Evolutionary conservation across 768 basidiomycete genomes (phyloP), one percentile per base, ranked within the genome.

Genomic region (Mrakia blollopis): DNA sequence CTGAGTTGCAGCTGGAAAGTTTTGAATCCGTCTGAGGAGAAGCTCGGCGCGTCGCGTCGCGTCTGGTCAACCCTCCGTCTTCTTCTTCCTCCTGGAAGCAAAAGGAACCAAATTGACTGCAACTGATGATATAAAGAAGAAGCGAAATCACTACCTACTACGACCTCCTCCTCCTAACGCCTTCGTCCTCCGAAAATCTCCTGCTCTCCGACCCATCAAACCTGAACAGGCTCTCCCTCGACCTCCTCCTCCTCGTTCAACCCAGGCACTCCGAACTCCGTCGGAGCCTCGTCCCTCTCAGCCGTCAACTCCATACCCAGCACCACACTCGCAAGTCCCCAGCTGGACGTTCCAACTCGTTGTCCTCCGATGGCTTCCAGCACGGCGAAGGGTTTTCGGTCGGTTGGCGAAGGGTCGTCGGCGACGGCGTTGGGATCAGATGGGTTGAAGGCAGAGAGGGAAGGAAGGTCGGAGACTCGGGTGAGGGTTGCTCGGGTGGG

Each of bases 271-370:
- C 47, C 47, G 21, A 50, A 23, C 73, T 50, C 32, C 30, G 16
- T 21, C 44, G 61, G 28, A 30, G 80, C 69, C 67, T 80, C 80
- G 6, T 79, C 79, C 25, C 80, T 76, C 37, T 75, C 57, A n/a
- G 65, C 63, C 1, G 80, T 80, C 1, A 85, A 69, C 73, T 87
- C 86, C 80, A 87, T 84, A 50, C 84, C 83, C 0, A 86, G 87
- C 77, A 92, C 92, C 28, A 92, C 86, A 88, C 90, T 92, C 6
- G 91, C 90, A 70, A 93, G 82, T 0, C 87, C 91, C 93, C 92
- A 93, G 6, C 90, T 91, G 0, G 88, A 89, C 80, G 90, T 89
- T 10, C 93, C 92, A 2, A 87, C 88, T 82, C 91, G 91, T 0
- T 89, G 88, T 3, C 91, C 91, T 0, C 91, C 91, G 11, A 91